Evolutionary conservation across 208 protist genomes (phyloP), one percentile per base, ranked within the genome.

Genomic region (Acanthamoeba comandoni): DNA sequence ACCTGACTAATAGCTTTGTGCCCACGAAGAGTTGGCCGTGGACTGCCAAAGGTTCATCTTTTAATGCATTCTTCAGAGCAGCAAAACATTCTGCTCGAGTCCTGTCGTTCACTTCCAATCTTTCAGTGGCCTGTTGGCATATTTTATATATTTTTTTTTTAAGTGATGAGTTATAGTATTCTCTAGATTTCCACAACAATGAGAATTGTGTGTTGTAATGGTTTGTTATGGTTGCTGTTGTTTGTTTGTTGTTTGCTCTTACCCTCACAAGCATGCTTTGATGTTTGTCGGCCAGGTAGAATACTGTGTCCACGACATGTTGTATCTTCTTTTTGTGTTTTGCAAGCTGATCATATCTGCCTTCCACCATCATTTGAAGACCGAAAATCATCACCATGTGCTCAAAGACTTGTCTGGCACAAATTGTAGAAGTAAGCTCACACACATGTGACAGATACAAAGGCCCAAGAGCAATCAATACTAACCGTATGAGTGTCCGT

Each of bases 81-180:
- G 58, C 64, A 55, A 85, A 85, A 39, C 75, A 85, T 64, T 85
- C 75, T 17, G 29, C 53, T 85, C 75, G 43, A 11, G 75, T 85
- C 31, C 53, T 48, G 75, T 85, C 75, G 24, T 85, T 55, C 51
- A 85, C 75, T n/a, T 85, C 75, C 17, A 85, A 39, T 55, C 75
- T 48, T 26, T 85, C 75, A 24, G 53, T 64, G 39, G 75, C 75
- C 75, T 85, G 51, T 22, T 62, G n/a, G n/a, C n/a, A 53, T 0
- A 48, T 9, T 60, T 60, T 60, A 17, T 60, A n/a, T 60, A n/a
- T 60, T 60, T 12, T 60, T 60, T 60, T 60, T 60, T 60, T 12
- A 67, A n/a, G n/a, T 89, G 52, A 86, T 86, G 77, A 86, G 77
- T 17, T 86, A 86, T n/a, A n/a, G n/a, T n/a, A n/a, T n/a, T n/a